phyloP scores from a whole-genome alignment of 768 basidiomycete species.

The Leccinellum luteum region DNA sequence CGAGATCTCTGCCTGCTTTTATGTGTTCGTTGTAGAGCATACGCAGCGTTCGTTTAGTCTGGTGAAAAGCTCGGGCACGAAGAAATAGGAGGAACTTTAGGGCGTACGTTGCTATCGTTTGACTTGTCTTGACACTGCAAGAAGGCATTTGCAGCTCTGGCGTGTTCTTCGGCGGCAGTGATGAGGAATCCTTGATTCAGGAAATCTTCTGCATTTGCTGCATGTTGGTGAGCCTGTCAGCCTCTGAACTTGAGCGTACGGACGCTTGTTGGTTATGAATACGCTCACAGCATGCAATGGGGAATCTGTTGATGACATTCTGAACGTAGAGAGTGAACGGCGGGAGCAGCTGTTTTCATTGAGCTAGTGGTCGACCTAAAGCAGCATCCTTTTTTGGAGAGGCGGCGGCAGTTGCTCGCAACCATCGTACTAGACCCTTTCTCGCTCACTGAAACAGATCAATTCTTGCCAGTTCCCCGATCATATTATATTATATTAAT shows the following conservation, averaged over 20 bases:
- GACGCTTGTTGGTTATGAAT: background rate
- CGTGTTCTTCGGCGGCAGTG: conserved; percentile 70
- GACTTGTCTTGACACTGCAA: conserved; percentile 70
- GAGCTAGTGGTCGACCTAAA: background rate
- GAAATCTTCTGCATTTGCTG: conserved; percentile 76
- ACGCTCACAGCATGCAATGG: conserved; percentile 51
- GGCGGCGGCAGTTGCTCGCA: background rate
- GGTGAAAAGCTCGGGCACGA: conserved; percentile 6
- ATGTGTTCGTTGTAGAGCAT: conserved; percentile 74
- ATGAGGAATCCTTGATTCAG: conserved; percentile 64
- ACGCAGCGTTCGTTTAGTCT: conserved; percentile 77
- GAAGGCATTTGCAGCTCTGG: conserved; percentile 75
- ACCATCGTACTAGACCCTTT: too few species aligned
- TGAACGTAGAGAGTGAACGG: background rate
- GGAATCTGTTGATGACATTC: conserved; percentile 40
- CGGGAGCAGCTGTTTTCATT: conserved; percentile 1
- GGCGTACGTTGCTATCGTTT: conserved; percentile 65
- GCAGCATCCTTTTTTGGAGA: conserved; percentile 9
- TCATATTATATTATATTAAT: too few species aligned
- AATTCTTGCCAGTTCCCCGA: too few species aligned
- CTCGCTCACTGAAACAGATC: too few species aligned
- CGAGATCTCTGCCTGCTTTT: conserved; percentile 69
- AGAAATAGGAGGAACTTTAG: background rate
- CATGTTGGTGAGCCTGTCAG: conserved; percentile 77
- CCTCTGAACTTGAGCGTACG: conserved; percentile 4